These are phyloP conservation scores for Cladosporium velox DNA, from an alignment of 2,329 filamentous ascomycete species.

Conservation along the genomic window DNA sequence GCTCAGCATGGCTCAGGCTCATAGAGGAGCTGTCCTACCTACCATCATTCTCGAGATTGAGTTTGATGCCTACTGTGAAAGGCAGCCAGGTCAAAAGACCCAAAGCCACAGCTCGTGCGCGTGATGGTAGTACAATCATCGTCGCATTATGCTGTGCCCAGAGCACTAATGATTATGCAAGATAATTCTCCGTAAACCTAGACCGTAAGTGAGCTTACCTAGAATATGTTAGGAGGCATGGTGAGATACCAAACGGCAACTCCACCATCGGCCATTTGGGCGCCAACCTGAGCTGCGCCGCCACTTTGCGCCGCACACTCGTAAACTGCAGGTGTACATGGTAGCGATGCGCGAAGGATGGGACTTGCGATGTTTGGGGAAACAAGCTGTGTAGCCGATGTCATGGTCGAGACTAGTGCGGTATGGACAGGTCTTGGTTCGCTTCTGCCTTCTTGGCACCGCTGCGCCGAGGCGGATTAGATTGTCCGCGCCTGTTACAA, in stretches of 20 bases:
- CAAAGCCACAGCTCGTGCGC: not conserved
- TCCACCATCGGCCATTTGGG: not conserved
- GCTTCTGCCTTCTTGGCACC: not conserved
- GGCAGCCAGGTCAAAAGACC: not conserved
- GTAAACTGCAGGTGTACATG: not conserved
- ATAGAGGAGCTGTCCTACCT: not conserved
- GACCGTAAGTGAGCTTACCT: not conserved
- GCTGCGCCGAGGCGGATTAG: slow-evolving; percentile 1
- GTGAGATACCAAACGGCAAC: not conserved
- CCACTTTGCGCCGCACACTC: not conserved
- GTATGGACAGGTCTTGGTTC: not conserved
- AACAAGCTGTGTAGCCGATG: slow-evolving; percentile 4
- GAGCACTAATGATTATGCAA: not conserved
- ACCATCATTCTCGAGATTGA: not conserved
- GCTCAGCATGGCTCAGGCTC: not conserved
- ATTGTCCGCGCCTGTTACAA: not conserved
- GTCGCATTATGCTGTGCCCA: not conserved
- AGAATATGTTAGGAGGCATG: not conserved
- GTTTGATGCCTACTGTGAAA: not conserved
- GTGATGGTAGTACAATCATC: not conserved
- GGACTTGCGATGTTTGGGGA: not conserved
- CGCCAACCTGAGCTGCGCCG: not conserved
- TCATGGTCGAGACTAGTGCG: not conserved
- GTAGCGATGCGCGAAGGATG: not conserved
- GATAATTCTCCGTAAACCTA: not conserved